These are phyloP conservation scores for Apostasia ramifera DNA, from an alignment of 106 monocot species.

Conservation along the genomic window DNA sequence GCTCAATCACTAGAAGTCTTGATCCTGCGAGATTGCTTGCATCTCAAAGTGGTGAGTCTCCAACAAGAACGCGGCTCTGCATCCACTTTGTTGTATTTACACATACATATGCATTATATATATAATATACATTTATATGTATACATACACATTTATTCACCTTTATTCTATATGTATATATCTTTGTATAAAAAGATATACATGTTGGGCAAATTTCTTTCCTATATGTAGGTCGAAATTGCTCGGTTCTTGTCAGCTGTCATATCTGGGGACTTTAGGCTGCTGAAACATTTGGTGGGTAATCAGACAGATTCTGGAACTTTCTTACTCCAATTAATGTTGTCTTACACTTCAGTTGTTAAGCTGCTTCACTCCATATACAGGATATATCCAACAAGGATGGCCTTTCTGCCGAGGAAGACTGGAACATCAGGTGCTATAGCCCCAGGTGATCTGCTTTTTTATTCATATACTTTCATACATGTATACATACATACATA, in stretches of 20 bases:
- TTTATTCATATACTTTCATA: neutral
- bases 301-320: neutral
- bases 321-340: neutral
- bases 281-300: constrained; percentile 37
- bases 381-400: constrained; percentile 65
- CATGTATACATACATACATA: too few species aligned
- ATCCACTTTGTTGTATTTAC: neutral
- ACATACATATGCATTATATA: neutral
- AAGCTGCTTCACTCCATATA: neutral
- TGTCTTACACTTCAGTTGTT: neutral
- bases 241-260: constrained; percentile 35
- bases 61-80: neutral
- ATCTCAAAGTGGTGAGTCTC: constrained; percentile 70
- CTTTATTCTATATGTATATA: neutral
- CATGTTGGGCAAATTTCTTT: neutral
- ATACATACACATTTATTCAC: too few species aligned
- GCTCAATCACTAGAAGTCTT: constrained; percentile 40
- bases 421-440: constrained; percentile 41
- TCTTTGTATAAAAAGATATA: neutral
- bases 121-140: too few species aligned
- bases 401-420: constrained; percentile 39
- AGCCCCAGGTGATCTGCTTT: constrained; percentile 26
- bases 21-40: constrained; percentile 61
- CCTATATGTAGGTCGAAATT: constrained; percentile 40
- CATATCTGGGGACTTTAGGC: constrained; percentile 41